Conservation (phyloP, 2,329 filamentous ascomycete species). For the Cytospora leucostoma region DNA sequence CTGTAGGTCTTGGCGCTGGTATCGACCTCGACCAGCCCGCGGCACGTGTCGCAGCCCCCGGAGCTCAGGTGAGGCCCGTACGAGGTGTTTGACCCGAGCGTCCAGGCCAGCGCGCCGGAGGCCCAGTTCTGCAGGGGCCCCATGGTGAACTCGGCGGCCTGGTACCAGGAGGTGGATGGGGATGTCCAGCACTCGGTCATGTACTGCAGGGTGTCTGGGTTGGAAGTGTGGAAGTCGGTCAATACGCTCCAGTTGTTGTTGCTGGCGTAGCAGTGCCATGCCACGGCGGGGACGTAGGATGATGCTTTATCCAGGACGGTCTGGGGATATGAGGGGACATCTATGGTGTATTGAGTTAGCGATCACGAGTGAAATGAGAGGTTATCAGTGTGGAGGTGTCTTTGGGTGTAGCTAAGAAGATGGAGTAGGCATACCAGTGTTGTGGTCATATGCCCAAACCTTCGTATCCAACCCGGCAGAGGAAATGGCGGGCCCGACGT, state of each 20-base stretch:
- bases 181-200: slow-evolving; percentile 53
- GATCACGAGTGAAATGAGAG: background rate
- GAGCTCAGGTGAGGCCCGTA: slow-evolving; percentile 46
- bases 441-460: slow-evolving; percentile 50
- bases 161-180: slow-evolving; percentile 39
- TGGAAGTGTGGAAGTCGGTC: slow-evolving; percentile 43
- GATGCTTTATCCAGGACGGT: slow-evolving; percentile 40
- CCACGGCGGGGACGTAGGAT: slow-evolving; percentile 38
- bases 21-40: slow-evolving; percentile 59
- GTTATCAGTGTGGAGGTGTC: background rate
- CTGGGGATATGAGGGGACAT: slow-evolving; percentile 40
- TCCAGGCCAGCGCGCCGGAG: slow-evolving; percentile 47
- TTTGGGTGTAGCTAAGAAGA: background rate
- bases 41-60: slow-evolving; percentile 44
- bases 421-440: slow-evolving; percentile 35
- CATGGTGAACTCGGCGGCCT: slow-evolving; percentile 47
- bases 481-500: slow-evolving; percentile 42
- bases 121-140: slow-evolving; percentile 53
- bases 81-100: slow-evolving; percentile 45
- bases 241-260: slow-evolving; percentile 41
- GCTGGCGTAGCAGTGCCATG: slow-evolving; percentile 46
- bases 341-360: slow-evolving; percentile 21
- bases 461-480: slow-evolving; percentile 42
- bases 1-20: slow-evolving; percentile 45
- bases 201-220: slow-evolving; percentile 45